A percentile compares a stretch with the other conserved stretches of the same genome.
These are phyloP conservation scores for Talaromyces sp. DNA, from an alignment of 2,329 filamentous ascomycete genomes.

Conservation along the genomic window DNA sequence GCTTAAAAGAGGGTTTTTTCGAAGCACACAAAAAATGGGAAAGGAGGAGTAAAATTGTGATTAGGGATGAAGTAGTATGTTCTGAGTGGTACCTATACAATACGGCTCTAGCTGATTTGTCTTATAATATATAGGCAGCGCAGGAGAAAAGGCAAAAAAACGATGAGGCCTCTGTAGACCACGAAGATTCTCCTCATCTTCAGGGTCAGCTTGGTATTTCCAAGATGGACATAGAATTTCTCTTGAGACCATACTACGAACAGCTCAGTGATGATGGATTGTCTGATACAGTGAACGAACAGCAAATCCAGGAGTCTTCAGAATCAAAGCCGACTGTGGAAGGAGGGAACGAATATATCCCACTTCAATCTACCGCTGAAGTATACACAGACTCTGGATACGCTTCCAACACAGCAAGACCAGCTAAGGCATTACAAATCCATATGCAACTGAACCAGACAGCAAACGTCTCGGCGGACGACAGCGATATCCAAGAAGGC, in stretches of 20 bases:
- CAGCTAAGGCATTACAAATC: neutral
- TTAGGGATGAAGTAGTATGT: too few relatives aligned
- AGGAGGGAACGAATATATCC: neutral
- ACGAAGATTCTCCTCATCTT: neutral
- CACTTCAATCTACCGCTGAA: neutral
- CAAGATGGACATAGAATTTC: too few relatives aligned
- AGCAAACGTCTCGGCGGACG: neutral
- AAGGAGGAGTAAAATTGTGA: too few relatives aligned
- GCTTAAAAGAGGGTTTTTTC: too few relatives aligned
- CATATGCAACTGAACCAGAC: neutral
- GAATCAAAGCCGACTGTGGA: neutral
- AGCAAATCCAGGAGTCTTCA: neutral
- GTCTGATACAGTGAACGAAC: neutral
- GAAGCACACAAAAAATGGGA: too few relatives aligned
- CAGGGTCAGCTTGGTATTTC: neutral
- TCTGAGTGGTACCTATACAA: too few relatives aligned
- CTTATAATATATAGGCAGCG: too few relatives aligned
- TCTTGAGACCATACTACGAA: neutral
- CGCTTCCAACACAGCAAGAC: neutral
- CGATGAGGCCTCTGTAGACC: neutral
- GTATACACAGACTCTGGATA: slow-evolving; percentile 8
- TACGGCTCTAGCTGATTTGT: too few relatives aligned
- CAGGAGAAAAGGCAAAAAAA: too few relatives aligned
- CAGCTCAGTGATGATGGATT: neutral
- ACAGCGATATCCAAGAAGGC: neutral